Conservation (phyloP, 306 rosid species). For the Datisca glomerata region DNA sequence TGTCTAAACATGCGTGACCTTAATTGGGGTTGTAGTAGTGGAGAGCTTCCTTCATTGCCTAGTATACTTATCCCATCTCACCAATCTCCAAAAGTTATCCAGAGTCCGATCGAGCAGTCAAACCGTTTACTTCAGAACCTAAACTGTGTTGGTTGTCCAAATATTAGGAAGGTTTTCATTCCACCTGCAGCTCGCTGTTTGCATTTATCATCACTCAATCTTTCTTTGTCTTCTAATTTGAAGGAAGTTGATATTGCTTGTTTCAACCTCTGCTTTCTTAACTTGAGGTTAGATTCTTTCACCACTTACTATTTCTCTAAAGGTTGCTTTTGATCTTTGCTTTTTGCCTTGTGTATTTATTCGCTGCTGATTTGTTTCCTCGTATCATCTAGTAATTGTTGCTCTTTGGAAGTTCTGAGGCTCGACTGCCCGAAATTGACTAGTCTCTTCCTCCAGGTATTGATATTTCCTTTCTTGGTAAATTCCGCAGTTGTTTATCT, state of each 20-base stretch:
- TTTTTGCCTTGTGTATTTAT: not conserved
- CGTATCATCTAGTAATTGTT: slow-evolving; percentile 56
- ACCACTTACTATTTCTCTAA: slow-evolving; percentile 7
- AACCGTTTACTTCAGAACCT: slow-evolving; percentile 75
- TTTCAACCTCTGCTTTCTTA: slow-evolving; percentile 76
- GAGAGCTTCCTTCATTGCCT: slow-evolving; percentile 24
- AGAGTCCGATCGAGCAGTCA: slow-evolving; percentile 39
- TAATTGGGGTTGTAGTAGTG: slow-evolving; percentile 57
- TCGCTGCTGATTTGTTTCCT: too few species aligned
- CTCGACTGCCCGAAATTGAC: slow-evolving; percentile 79
- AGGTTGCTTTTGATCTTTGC: slow-evolving; percentile 6
- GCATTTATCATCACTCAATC: slow-evolving; percentile 54
- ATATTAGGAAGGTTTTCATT: slow-evolving; percentile 80
- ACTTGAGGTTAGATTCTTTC: slow-evolving; percentile 51
- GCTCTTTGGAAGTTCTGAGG: slow-evolving; percentile 70
- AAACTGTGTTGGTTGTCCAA: slow-evolving; percentile 86
- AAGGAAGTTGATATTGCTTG: slow-evolving; percentile 91
- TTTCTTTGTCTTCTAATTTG: slow-evolving; percentile 68
- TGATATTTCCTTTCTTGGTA: slow-evolving; percentile 2
- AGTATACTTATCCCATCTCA: slow-evolving; percentile 18
- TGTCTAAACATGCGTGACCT: slow-evolving; percentile 94
- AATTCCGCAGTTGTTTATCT: slow-evolving; percentile 1
- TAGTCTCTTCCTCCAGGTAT: slow-evolving; percentile 89
- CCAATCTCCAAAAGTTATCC: slow-evolving; percentile 23
- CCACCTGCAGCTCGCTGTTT: slow-evolving; percentile 73